Evolutionary conservation across 768 basidiomycete species (phyloP).

Genomic region (Trametes cinnabarina): DNA sequence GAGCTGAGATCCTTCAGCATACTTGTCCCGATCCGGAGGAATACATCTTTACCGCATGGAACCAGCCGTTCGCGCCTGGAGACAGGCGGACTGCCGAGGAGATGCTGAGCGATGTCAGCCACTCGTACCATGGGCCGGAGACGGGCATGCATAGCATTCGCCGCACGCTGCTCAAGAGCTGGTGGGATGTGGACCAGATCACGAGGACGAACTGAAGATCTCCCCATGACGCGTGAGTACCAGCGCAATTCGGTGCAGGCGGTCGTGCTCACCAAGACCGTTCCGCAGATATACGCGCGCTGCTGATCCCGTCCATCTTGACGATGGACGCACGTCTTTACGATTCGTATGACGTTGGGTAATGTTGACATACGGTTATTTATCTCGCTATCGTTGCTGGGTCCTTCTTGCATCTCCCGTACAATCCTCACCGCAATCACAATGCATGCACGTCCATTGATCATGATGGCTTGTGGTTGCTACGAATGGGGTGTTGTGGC

Average conservation of each 20-base stretch:
- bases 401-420: neutral
- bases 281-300: too few species aligned
- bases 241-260: neutral
- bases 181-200: constrained; percentile 33
- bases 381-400: constrained; percentile 6
- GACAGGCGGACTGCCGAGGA: constrained; percentile 58
- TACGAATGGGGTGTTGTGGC: too few species aligned
- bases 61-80: constrained; percentile 69
- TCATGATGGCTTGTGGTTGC: too few species aligned
- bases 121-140: constrained; percentile 36
- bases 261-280: too few species aligned
- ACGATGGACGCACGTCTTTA: neutral
- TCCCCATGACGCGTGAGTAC: neutral
- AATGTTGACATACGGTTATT: neutral
- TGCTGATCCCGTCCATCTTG: neutral
- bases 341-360: too few species aligned
- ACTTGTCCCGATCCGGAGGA: constrained; percentile 49
- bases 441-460: too few species aligned
- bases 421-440: too few species aligned
- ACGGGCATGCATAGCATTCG: constrained; percentile 31
- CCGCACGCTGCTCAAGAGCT: constrained; percentile 34
- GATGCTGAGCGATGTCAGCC: constrained; percentile 39
- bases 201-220: constrained; percentile 13
- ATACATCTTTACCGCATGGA: constrained; percentile 55
- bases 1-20: constrained; percentile 39